Percentiles rank a stretch among this genome's conserved stretches.
These are phyloP conservation scores for Vanilla planifolia DNA, from an alignment of 106 monocot genomes.

Conservation along the genomic window DNA sequence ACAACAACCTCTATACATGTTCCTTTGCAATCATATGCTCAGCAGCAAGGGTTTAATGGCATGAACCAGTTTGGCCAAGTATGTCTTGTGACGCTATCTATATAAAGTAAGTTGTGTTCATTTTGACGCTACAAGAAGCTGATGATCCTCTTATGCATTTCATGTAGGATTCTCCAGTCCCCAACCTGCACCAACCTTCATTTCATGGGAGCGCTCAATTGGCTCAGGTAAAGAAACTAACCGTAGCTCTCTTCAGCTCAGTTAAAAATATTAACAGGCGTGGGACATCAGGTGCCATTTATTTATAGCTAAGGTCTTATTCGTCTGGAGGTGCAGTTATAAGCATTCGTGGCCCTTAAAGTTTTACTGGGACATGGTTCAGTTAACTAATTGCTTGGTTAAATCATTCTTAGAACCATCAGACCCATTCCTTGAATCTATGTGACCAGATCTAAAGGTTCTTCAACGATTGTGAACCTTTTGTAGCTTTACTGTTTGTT, in stretches of 20 bases:
- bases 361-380: no score
- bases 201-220: conserved; percentile 25
- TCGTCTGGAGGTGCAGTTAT: background rate
- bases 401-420: no score
- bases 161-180: conserved; percentile 35
- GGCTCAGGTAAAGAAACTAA: conserved; percentile 21
- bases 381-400: no score
- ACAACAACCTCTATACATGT: conserved; percentile 2
- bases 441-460: no score
- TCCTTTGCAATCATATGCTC: conserved; percentile 16
- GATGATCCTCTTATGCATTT: conserved; percentile 8
- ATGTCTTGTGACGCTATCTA: background rate
- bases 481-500: no score
- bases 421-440: no score
- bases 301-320: background rate
- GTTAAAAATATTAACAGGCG: background rate
- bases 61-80: conserved; percentile 22
- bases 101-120: background rate
- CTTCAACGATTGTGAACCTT: no score
- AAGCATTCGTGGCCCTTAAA: background rate
- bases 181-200: conserved; percentile 27
- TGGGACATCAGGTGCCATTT: no score
- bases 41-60: conserved; percentile 20
- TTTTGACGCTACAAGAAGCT: background rate
- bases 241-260: background rate